These are phyloP conservation scores for Mitragyna speciosa DNA, from an alignment of 257 asterid genomes.

Conservation along the genomic window DNA sequence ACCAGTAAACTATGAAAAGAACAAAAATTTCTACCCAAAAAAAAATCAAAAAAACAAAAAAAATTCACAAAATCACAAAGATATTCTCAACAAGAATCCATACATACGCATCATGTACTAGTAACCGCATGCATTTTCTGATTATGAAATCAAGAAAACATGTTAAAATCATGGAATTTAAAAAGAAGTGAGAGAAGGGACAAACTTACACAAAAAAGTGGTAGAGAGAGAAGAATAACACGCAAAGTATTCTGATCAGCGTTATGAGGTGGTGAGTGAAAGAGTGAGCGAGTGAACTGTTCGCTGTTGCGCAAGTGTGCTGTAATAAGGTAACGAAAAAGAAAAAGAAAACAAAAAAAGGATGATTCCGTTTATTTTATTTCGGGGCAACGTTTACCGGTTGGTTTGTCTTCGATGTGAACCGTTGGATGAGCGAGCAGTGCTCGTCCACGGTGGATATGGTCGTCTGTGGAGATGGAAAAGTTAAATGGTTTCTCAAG, in stretches of 20 bases:
- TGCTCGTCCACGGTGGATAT: constrained; percentile 19
- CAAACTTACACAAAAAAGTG: constrained; percentile 9
- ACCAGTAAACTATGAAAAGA: background rate
- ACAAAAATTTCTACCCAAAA: background rate
- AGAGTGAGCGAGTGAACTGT: background rate
- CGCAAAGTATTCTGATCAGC: constrained; percentile 11
- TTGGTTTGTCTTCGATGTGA: constrained; percentile 11
- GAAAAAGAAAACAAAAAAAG: background rate
- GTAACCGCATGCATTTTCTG: constrained; percentile 14
- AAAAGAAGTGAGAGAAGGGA: background rate
- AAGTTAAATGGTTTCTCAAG: background rate
- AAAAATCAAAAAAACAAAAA: background rate
- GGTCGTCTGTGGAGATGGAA: too few species aligned
- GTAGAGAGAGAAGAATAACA: constrained; percentile 6
- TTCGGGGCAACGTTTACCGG: constrained; percentile 17
- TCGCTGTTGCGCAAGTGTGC: too few species aligned
- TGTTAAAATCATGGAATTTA: background rate
- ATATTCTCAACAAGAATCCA: background rate
- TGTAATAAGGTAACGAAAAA: too few species aligned
- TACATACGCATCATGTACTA: background rate
- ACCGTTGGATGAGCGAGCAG: constrained; percentile 31
- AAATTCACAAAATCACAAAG: background rate
- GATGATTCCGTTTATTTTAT: background rate
- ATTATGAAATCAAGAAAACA: background rate
- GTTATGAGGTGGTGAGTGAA: constrained; percentile 23